These are phyloP conservation scores for Aspergillus funiculosus DNA, from an alignment of 495 filamentous ascomycete genomes.

Conservation along the genomic window DNA sequence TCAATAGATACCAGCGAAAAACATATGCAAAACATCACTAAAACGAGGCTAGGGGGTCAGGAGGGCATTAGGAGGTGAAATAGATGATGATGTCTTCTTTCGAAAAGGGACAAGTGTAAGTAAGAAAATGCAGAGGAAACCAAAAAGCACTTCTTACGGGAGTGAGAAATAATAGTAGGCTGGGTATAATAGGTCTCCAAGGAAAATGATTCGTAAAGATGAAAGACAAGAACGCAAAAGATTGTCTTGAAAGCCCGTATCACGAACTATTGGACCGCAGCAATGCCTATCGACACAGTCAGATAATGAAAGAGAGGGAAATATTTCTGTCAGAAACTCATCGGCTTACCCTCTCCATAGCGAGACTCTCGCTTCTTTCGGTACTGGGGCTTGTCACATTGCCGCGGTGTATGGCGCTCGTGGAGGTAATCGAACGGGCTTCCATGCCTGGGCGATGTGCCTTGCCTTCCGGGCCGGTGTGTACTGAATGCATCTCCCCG, in stretches of 20 bases:
- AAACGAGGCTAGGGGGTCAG: neutral
- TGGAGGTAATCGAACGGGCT: slow-evolving; percentile 56
- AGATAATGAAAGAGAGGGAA: slow-evolving; percentile 13
- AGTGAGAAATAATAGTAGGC: slow-evolving; percentile 17
- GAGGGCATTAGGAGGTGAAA: neutral
- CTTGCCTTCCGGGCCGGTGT: slow-evolving; percentile 27
- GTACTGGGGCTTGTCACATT: slow-evolving; percentile 57
- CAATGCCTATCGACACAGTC: slow-evolving; percentile 27
- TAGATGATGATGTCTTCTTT: neutral
- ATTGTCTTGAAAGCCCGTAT: slow-evolving; percentile 17
- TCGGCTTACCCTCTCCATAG: slow-evolving; percentile 63
- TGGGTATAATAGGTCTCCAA: slow-evolving; percentile 27
- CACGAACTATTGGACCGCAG: slow-evolving; percentile 41
- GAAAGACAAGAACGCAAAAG: slow-evolving; percentile 19
- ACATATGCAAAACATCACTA: slow-evolving; percentile 17
- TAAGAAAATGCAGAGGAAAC: slow-evolving; percentile 1
- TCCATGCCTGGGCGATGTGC: slow-evolving; percentile 43
- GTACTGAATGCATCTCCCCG: slow-evolving; percentile 44
- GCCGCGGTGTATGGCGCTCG: slow-evolving; percentile 47
- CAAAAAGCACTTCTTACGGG: slow-evolving; percentile 23
- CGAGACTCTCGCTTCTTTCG: slow-evolving; percentile 59
- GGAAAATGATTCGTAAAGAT: slow-evolving; percentile 22
- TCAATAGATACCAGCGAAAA: slow-evolving; percentile 18
- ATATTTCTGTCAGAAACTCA: slow-evolving; percentile 4
- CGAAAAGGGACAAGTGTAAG: too few species aligned